Percentiles rank a stretch among this genome's conserved stretches.
phyloP scores from a whole-genome alignment of 2,329 filamentous ascomycete species.

The Aspergillus ibericus region DNA sequence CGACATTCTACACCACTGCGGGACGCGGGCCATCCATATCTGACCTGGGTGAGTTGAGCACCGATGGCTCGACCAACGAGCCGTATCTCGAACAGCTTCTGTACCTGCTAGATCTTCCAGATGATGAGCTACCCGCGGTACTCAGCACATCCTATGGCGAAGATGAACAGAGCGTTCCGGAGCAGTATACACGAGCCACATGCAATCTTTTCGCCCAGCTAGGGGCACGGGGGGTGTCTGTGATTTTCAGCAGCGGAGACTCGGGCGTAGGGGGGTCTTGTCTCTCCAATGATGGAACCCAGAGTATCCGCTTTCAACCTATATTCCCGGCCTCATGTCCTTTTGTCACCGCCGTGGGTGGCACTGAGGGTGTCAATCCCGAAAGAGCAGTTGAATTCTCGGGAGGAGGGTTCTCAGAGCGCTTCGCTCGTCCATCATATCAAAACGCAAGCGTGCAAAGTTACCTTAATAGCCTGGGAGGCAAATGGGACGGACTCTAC shows the following conservation, averaged over 20 bases:
- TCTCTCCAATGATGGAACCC: conserved; percentile 56
- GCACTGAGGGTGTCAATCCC: conserved; percentile 54
- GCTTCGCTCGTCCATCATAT: conserved; percentile 50
- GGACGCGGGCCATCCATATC: conserved; percentile 56
- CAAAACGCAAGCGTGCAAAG: conserved; percentile 46
- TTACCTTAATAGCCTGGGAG: conserved; percentile 47
- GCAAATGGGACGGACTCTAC: conserved; percentile 48
- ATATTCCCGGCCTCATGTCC: conserved; percentile 61
- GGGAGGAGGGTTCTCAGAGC: conserved; percentile 50
- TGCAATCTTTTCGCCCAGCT: conserved; percentile 66
- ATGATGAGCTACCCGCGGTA: conserved; percentile 60
- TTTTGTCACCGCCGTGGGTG: conserved; percentile 64
- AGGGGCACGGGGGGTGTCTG: conserved; percentile 64
- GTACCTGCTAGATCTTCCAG: conserved; percentile 57
- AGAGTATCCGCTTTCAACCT: conserved; percentile 53
- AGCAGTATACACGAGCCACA: conserved; percentile 59
- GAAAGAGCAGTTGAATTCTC: conserved; percentile 58
- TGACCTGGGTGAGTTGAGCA: conserved; percentile 45
- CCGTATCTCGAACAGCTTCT: conserved; percentile 66
- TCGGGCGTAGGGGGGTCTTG: conserved; percentile 58
- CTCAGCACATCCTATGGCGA: conserved; percentile 71
- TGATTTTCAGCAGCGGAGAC: conserved; percentile 67
- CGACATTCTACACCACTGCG: conserved; percentile 61
- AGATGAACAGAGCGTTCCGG: conserved; percentile 63
- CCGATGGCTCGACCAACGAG: conserved; percentile 57